Evolutionary conservation across 2,329 filamentous ascomycete genomes (phyloP).

Genomic region (Alternaria angustiovoidea): DNA sequence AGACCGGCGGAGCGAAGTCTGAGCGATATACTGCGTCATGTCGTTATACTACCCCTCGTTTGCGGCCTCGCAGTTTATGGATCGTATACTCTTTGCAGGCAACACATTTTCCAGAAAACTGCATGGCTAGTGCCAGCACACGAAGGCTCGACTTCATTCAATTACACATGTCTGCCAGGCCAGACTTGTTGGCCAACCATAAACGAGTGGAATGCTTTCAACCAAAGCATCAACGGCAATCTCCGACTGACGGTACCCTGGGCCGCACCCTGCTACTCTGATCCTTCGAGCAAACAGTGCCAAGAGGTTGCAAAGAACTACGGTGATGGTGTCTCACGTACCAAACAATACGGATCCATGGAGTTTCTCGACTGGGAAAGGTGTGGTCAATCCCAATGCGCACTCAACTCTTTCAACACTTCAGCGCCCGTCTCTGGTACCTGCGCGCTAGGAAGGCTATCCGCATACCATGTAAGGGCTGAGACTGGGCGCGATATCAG

Average conservation of each 20-base stretch:
- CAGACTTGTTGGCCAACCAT: conserved; percentile 48
- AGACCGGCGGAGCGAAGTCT: background rate
- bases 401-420: conserved; percentile 37
- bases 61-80: conserved; percentile 15
- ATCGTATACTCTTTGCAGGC: conserved; percentile 6
- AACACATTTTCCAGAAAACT: background rate
- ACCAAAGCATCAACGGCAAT: conserved; percentile 41
- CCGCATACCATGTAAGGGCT: conserved; percentile 45
- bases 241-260: conserved; percentile 42
- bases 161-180: conserved; percentile 47
- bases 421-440: conserved; percentile 34
- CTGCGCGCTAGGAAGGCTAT: conserved; percentile 46
- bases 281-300: conserved; percentile 31
- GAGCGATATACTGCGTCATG: conserved; percentile 3
- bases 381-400: conserved; percentile 42
- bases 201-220: conserved; percentile 44
- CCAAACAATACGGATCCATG: conserved; percentile 44
- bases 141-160: conserved; percentile 15
- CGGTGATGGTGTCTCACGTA: conserved; percentile 35
- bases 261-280: conserved; percentile 42
- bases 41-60: conserved; percentile 11
- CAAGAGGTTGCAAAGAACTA: conserved; percentile 32
- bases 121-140: background rate
- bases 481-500: conserved; percentile 36
- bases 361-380: conserved; percentile 49